Evolutionary conservation across 192 early-diverging fungal species (phyloP), one percentile per base, ranked within the genome.

Genomic region (Coemansia sp.): DNA sequence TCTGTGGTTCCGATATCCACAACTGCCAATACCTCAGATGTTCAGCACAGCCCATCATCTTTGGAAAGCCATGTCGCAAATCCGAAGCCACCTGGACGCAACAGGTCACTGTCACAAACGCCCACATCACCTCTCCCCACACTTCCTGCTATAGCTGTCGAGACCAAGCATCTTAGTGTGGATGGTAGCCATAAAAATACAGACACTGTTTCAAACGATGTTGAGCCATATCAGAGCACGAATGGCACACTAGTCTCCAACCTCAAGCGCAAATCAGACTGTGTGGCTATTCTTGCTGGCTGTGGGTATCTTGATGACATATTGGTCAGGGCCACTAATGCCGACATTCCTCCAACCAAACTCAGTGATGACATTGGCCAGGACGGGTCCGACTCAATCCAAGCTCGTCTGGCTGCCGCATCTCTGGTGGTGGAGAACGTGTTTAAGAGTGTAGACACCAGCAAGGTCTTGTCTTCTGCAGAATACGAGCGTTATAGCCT

Each of bases 31-130:
- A 26, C 66, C 12, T 58, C 64, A n/a, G 65, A 73, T 28, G 28
- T 68, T 13, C 72, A 74, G 72, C 77, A 68, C 66, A 74, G 68
- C 61, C 56, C 37, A 18, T 67, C 68, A 2, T 42, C 71, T 9
- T 59, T 58, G 12, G 33, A 43, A 18, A 39, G 57, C 40, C 59
- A 29, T n/a, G 58, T 25, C 2, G 30, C 48, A 13, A 43, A 39
- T 29, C n/a, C 34, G 21, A 21, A 30, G 21, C 46, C 34, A 31
- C 46, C 46, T n/a, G 63, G 60, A 15, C 59, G 70, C 21, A 61
- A 48, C 61, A 67, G 66, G 12, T 67, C 77, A 29, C 66, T 67
- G 65, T 74, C 72, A 3, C 63, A 73, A 7, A 39, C 64, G 2
- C 58, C 72, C 20, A 29, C 61, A 31, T 21, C 58, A 21, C 48